phyloP scores from a whole-genome alignment of 2,329 filamentous ascomycete species.

The Epichloe aotearoae region DNA sequence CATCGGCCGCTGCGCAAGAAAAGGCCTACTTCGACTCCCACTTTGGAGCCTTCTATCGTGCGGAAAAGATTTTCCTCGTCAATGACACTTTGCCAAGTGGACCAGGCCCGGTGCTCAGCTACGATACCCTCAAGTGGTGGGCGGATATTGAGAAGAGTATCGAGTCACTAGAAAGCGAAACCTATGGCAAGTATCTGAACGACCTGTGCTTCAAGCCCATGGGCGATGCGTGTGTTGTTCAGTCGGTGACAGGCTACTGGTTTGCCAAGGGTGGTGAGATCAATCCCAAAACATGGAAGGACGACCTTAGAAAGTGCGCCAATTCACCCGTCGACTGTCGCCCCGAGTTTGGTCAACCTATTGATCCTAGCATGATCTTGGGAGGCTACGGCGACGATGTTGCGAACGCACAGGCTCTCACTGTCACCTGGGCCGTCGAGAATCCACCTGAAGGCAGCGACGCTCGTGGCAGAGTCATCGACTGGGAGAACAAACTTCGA shows the following conservation, averaged over 20 bases:
- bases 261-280: slow-evolving; percentile 37
- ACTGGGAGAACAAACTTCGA: slow-evolving; percentile 77
- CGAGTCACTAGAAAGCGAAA: slow-evolving; percentile 53
- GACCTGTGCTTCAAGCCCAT: slow-evolving; percentile 93
- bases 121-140: slow-evolving; percentile 89
- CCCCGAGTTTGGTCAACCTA: slow-evolving; percentile 76
- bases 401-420: slow-evolving; percentile 63
- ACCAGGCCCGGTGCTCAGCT: slow-evolving; percentile 67
- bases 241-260: slow-evolving; percentile 87
- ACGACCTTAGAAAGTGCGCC: slow-evolving; percentile 59
- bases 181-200: slow-evolving; percentile 55
- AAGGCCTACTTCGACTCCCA: slow-evolving; percentile 87
- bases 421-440: slow-evolving; percentile 89
- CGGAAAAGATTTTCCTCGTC: slow-evolving; percentile 85
- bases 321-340: slow-evolving; percentile 73
- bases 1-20: slow-evolving; percentile 78
- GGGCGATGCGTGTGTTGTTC: slow-evolving; percentile 77
- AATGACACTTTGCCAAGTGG: slow-evolving; percentile 60
- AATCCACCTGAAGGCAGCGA: slow-evolving; percentile 66
- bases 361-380: slow-evolving; percentile 74
- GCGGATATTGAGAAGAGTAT: slow-evolving; percentile 76
- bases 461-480: slow-evolving; percentile 61
- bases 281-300: slow-evolving; percentile 48
- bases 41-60: slow-evolving; percentile 92
- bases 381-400: slow-evolving; percentile 64